Evolutionary conservation across 768 basidiomycete species (phyloP), one percentile per base, ranked within the genome.

Genomic region (Trametes elegans): DNA sequence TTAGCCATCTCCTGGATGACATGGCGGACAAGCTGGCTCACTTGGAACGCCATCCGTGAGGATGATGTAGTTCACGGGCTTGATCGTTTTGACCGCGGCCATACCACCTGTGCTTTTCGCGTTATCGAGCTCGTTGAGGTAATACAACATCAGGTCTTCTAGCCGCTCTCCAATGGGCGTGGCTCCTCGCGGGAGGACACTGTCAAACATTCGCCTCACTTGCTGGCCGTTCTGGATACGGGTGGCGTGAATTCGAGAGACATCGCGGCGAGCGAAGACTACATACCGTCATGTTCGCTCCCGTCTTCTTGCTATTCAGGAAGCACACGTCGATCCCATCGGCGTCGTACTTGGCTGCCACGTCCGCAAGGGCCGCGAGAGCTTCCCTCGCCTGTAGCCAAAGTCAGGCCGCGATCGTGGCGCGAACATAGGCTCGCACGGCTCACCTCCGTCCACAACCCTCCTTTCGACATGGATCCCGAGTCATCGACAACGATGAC

Each of bases 311-410:
- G 46, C 34, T 58, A 56, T 86, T 85, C 49, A 87, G 62, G 68
- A 87, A 87, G 59, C 80, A 68, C 4, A 87, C 72, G 54, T 87
- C 85, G 35, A 87, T 77, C 2, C 85, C 85, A 53, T 84, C 77
- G 6, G 58, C 63, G 57, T 84, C 84, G 48, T 85, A 84, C 35
- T 66, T 55, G 1, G 74, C 66, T 0, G 82, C 82, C 6, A 69
- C 68, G 7, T 73, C 69, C 11, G 81, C 83, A 9, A 87, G 71
- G 3, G 69, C 65, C 36, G 74, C 73, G 27, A 85, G 70, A 2
- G 81, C 80, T 18, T 72, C 62, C 38, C 68, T 62, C 2, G 81
- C 77, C 77, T 82, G 39, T 32, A 63, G 46, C 49, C n/a, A 38
- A 43, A 19, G 4, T 52, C 9, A 63, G 50, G 11, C n/a, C n/a